Conservation (phyloP, 345 rosid species). For the Turnera subulata region DNA sequence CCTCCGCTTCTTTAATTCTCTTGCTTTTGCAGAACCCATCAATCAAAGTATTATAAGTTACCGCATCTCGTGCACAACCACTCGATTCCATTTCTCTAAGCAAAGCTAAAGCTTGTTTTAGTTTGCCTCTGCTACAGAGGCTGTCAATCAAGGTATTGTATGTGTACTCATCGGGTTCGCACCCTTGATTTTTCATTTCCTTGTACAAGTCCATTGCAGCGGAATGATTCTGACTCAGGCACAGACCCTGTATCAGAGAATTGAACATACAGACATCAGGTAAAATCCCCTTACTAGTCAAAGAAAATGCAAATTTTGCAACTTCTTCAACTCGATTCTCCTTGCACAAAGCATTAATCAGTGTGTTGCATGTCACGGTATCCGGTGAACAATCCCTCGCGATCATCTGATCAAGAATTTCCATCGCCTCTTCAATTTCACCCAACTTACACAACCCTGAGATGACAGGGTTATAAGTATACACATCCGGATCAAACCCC, state of each 20-base stretch:
- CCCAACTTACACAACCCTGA: constrained; percentile 84
- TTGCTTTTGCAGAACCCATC: constrained; percentile 80
- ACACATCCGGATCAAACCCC: constrained; percentile 78
- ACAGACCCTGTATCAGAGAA: constrained; percentile 81
- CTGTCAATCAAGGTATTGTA: constrained; percentile 79
- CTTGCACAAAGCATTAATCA: constrained; percentile 73
- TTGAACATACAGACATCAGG: constrained; percentile 74
- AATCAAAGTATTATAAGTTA: constrained; percentile 83
- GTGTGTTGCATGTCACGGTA: constrained; percentile 81
- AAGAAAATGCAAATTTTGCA: constrained; percentile 53
- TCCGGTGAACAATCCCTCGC: constrained; percentile 80
- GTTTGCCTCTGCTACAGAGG: constrained; percentile 60
- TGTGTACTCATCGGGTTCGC: constrained; percentile 79
- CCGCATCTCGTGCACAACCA: constrained; percentile 70
- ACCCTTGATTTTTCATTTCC: constrained; percentile 83
- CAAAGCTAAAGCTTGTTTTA: constrained; percentile 59
- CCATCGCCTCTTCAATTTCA: constrained; percentile 71
- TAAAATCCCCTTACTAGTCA: constrained; percentile 68
- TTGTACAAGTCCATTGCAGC: constrained; percentile 61
- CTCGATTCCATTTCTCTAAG: constrained; percentile 76
- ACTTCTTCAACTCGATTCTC: constrained; percentile 86
- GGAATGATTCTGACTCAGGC: constrained; percentile 48
- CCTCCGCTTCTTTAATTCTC: constrained; percentile 74
- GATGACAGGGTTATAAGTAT: constrained; percentile 73
- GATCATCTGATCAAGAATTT: constrained; percentile 73